A percentile compares a stretch with the other conserved stretches of the same genome.
Evolutionary conservation across 805 yeast species (phyloP).

Genomic region (Kodamaea sagamina): DNA sequence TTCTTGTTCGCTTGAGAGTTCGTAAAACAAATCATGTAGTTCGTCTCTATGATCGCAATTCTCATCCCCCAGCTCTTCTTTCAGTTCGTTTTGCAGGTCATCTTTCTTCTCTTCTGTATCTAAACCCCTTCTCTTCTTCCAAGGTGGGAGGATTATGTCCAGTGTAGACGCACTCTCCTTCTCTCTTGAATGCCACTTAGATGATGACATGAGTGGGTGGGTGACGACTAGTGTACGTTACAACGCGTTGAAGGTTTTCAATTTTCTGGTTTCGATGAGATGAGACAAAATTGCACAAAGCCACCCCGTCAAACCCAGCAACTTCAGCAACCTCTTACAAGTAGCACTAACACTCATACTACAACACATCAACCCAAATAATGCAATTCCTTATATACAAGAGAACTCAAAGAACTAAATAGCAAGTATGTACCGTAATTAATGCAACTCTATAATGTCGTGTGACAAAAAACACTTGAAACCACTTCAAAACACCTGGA

Average conservation of each 20-base stretch:
- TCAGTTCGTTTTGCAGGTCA: no score
- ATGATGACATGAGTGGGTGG: not conserved
- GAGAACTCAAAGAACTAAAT: not conserved
- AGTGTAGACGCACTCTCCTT: not conserved
- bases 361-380: not conserved
- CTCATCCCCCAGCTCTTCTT: no score
- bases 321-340: no score
- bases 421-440: conserved; percentile 7
- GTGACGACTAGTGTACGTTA: not conserved
- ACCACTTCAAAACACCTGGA: not conserved
- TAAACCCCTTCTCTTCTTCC: not conserved
- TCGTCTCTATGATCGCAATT: not conserved
- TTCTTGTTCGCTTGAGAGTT: not conserved
- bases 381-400: not conserved
- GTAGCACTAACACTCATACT: no score
- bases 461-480: no score
- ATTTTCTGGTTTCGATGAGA: no score
- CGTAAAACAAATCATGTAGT: conserved; percentile 1
- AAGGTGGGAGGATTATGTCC: not conserved
- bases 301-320: no score
- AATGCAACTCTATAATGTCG: conserved; percentile 2
- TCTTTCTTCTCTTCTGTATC: not conserved
- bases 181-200: not conserved
- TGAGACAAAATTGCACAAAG: no score
- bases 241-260: no score